Base-by-base conservation (phyloP, 345 rosid genomes). In the Gossypium turneri region DNA sequence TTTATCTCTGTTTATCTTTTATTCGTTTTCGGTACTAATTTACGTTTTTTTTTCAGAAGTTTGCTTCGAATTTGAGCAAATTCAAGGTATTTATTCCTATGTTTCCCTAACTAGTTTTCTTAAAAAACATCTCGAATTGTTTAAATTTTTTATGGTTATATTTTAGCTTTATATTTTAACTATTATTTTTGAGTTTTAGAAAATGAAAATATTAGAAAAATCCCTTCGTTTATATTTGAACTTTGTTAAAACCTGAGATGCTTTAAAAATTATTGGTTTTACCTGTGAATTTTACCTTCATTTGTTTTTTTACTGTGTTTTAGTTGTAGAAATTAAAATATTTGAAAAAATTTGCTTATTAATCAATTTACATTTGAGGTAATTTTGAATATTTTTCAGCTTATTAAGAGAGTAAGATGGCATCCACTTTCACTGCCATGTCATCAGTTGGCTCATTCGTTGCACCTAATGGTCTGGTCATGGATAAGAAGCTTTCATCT, bases 391-490 rank as follows among this genome's bases (percentile, higher is more conserved):
- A 27, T 45, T 73, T 66, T 74, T 19, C 60, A 82, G 77, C 70
- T 3, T 59, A 45, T 17, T 65, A 66, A 60, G 74, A 55, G 76
- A 78, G 72, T 29, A 82, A 57, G 68, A 95, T 95, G 99, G 91
- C 99, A 1, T 87, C 90, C 9, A 89, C 92, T 22, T 88, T 93
- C 80, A 83, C 88, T 48, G 86, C 94, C 57, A 88, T 85, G 86
- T 87, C 97, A 27, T 89, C 94, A 10, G 86, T 80, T 72, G 95
- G 93, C 47, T 78, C 94, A 22, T 74, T 91, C 84, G 84, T 83
- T 70, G 90, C 90, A 75, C 85, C 98, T 16, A 86, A 80, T 80
- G 84, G 81, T 74, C 82, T 72, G 24, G 76, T 80, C 2, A 63
- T 82, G 58, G 94, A 92, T 79, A 92, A 85, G 87, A 89, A 83